These are phyloP conservation scores for Symbiodinium pilosum DNA, from an alignment of 73 alveolate species.

Conservation along the genomic window DNA sequence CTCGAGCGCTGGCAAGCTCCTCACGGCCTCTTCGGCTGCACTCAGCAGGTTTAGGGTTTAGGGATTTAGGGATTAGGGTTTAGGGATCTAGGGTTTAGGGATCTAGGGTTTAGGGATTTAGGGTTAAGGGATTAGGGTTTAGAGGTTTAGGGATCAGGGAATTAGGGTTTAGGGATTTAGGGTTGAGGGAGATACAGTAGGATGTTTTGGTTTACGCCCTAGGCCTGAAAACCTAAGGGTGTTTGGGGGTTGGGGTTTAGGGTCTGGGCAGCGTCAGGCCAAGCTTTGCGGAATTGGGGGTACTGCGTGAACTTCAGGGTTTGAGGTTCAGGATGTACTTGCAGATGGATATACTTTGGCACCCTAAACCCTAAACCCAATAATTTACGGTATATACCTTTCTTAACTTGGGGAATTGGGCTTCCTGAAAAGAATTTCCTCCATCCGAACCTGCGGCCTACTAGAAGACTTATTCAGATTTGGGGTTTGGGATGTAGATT, in stretches of 20 bases:
- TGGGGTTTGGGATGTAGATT: too few species aligned
- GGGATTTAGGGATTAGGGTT: not conserved
- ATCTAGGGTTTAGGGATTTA: not conserved
- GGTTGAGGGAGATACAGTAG: not conserved
- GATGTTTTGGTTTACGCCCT: too few species aligned
- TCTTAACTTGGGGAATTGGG: too few species aligned
- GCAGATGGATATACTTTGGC: not conserved
- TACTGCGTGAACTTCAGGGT: not conserved
- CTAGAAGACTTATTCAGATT: too few species aligned
- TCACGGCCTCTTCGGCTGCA: not conserved
- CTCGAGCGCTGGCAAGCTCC: constrained; percentile 59
- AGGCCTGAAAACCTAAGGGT: too few species aligned
- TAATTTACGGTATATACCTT: too few species aligned
- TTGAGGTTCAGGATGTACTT: not conserved
- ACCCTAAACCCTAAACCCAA: not conserved
- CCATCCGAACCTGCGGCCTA: too few species aligned
- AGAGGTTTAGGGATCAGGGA: not conserved
- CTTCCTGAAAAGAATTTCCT: too few species aligned
- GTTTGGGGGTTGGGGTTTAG: not conserved
- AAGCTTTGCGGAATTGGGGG: not conserved
- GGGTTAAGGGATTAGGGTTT: not conserved
- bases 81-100: not conserved
- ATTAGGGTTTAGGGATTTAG: not conserved
- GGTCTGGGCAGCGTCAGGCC: not conserved
- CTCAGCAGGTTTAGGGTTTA: not conserved